Evolutionary conservation across 768 basidiomycete genomes (phyloP).

Genomic region (Lyophyllum decastes): DNA sequence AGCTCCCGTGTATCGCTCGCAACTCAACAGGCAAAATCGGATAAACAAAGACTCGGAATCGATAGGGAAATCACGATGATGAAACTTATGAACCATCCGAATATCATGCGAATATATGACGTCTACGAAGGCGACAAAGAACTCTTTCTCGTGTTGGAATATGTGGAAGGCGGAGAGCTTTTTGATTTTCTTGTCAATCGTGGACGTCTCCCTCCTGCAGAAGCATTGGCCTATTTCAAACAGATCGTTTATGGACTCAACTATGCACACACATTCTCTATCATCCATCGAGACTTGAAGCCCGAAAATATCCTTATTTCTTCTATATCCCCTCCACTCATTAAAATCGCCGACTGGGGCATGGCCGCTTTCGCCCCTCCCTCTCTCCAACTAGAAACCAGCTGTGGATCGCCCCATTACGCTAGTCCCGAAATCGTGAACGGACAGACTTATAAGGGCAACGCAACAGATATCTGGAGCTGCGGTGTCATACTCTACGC

Average conservation of each 20-base stretch:
- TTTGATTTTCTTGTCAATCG: conserved; percentile 95
- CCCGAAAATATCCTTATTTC: conserved; percentile 96
- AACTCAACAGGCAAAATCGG: conserved; percentile 68
- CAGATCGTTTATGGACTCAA: conserved; percentile 94
- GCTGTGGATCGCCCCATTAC: conserved; percentile 96
- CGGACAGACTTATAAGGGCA: conserved; percentile 85
- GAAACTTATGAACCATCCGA: conserved; percentile 99
- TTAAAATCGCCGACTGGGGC: conserved; percentile 98
- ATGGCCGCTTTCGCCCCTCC: conserved; percentile 96
- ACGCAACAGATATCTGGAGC: conserved; percentile 94
- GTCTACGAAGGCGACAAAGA: conserved; percentile 93
- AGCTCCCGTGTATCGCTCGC: conserved; percentile 70
- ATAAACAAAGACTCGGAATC: conserved; percentile 83
- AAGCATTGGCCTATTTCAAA: conserved; percentile 91
- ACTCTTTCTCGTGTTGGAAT: conserved; percentile 92
- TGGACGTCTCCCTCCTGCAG: conserved; percentile 74
- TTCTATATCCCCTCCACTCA: conserved; percentile 72
- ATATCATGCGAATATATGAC: conserved; percentile 93
- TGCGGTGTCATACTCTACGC: conserved; percentile 94
- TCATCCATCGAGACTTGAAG: conserved; percentile 97
- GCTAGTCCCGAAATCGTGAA: conserved; percentile 96
- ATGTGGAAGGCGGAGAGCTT: conserved; percentile 93
- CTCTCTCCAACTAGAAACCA: conserved; percentile 84
- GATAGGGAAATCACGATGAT: conserved; percentile 98
- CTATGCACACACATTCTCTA: conserved; percentile 97